These are phyloP conservation scores for Pythium brachiatum DNA, from an alignment of 352 stramenopile genomes.

Conservation along the genomic window DNA sequence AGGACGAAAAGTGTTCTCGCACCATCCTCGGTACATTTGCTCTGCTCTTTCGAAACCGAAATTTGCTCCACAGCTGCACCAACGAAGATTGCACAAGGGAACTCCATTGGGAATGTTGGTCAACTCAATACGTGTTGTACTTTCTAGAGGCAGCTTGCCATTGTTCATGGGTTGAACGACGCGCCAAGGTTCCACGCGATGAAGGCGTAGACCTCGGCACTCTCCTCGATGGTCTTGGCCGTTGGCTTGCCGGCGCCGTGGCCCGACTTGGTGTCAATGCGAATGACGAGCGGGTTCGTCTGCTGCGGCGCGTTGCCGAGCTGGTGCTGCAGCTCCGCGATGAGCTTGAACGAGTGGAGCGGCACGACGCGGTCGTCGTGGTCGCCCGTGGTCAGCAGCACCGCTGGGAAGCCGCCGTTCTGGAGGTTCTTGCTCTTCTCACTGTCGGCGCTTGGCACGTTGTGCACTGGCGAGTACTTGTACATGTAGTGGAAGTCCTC, in stretches of 20 bases:
- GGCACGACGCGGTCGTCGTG: slow-evolving; percentile 90
- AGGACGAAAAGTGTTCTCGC: background rate
- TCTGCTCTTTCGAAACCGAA: no score
- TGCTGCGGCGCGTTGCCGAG: slow-evolving; percentile 56
- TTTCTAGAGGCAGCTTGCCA: background rate
- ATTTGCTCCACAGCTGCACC: no score
- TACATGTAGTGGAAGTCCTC: slow-evolving; percentile 83
- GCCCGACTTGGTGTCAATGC: slow-evolving; percentile 88
- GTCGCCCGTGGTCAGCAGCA: slow-evolving; percentile 86
- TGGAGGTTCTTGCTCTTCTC: slow-evolving; percentile 46
- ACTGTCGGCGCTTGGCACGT: slow-evolving; percentile 62
- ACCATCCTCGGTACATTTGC: background rate
- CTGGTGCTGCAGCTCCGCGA: slow-evolving; percentile 82
- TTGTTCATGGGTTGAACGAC: slow-evolving; percentile 44
- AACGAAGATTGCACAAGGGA: no score
- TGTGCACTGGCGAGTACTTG: slow-evolving; percentile 90
- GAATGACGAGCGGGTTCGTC: slow-evolving; percentile 84
- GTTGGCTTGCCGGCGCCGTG: slow-evolving; percentile 89
- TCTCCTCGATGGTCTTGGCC: slow-evolving; percentile 86
- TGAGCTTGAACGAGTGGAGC: slow-evolving; percentile 90
- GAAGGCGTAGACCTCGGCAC: slow-evolving; percentile 83
- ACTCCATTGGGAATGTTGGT: no score
- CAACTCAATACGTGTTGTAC: background rate
- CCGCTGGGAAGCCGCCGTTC: slow-evolving; percentile 70
- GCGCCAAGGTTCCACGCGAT: slow-evolving; percentile 71